Base-by-base conservation (phyloP, 2,329 filamentous ascomycete species). In the Alternaria arborescens region DNA sequence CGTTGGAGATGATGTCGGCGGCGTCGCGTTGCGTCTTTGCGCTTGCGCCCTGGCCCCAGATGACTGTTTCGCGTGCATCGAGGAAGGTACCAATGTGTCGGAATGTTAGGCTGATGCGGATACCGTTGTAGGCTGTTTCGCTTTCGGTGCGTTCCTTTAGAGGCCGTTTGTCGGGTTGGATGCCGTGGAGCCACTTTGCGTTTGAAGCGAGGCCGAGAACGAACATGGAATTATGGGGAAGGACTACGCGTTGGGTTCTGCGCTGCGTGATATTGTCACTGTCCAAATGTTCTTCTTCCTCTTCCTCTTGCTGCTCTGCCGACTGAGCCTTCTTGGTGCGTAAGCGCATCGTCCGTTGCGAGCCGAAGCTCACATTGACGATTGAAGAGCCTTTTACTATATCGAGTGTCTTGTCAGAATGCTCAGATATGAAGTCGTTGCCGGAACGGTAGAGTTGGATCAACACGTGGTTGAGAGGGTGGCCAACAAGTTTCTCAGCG, bases 401-500 rank as follows among this genome's bases (percentile, higher is more conserved):
- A 76, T 99, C 95, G 24, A 99, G 83, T 0, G 94, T 97, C 80
- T 99, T 99, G 77, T 99, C 95, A 40, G 93, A 96, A 74, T 99
- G 95, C 75, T 99, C 95, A 0, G 92, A 95, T 64, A 99, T 99
- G 75, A 93, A 93, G 79, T 99, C 95, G 48, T 87, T 88, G 3
- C 94, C 92, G 68, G 86, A 86, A n/a, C 95, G 91, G 74, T 99
- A 99, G 59, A 93, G 87, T 74, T 99, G 95, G 46, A 99, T 96
- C 48, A 99, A 82, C 1, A 89, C 94, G 75, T 99, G 95, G 72
- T 99, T 99, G 42, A 99, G 80, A 1, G 87, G 82, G 71, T 98
- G 95, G 0, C 91, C 90, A 1, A 97, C 84, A 16, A 87, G 82
- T 57, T 85, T 83, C 76, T 97, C 92, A 0, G 93, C 89, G 55